Percentiles rank a stretch among this genome's conserved stretches.
These are phyloP conservation scores for Lippia alba DNA, from an alignment of 305 asterid genomes.

Conservation along the genomic window DNA sequence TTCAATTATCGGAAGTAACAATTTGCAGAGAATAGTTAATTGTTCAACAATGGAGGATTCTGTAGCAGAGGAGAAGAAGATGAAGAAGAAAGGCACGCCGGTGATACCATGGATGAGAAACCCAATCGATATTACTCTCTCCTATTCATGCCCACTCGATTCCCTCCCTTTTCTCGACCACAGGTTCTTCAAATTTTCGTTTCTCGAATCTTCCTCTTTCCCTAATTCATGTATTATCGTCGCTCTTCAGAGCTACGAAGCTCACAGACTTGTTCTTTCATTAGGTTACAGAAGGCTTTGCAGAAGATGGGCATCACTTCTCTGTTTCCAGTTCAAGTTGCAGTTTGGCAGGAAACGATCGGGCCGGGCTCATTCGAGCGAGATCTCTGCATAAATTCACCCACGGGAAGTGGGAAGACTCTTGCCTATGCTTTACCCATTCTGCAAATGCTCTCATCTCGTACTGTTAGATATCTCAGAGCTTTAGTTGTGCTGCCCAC, in stretches of 20 bases:
- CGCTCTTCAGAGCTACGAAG: not conserved
- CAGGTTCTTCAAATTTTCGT: slow-evolving; percentile 47
- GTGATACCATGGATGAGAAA: slow-evolving; percentile 93
- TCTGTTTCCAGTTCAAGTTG: slow-evolving; percentile 82
- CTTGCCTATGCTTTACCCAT: slow-evolving; percentile 90
- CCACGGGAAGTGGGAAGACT: slow-evolving; percentile 95
- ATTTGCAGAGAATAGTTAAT: not conserved
- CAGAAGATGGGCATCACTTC: slow-evolving; percentile 63
- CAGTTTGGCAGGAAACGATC: slow-evolving; percentile 89
- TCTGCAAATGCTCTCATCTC: slow-evolving; percentile 72
- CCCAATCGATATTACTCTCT: slow-evolving; percentile 63
- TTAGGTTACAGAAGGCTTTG: slow-evolving; percentile 70
- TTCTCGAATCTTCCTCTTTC: not conserved
- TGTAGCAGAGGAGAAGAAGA: slow-evolving; percentile 43
- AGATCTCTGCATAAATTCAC: slow-evolving; percentile 85
- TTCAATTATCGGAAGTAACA: no score
- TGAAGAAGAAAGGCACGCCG: slow-evolving; percentile 50
- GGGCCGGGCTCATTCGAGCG: slow-evolving; percentile 91
- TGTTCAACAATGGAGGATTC: slow-evolving; percentile 31
- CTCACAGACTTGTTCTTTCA: slow-evolving; percentile 16
- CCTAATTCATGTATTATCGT: not conserved
- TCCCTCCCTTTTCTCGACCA: slow-evolving; percentile 70
- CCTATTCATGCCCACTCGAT: slow-evolving; percentile 53
- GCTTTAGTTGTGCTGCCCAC: slow-evolving; percentile 96
- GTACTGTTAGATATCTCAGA: slow-evolving; percentile 72